phyloP scores from a whole-genome alignment of 208 protist species.

The Leishmania amazonensis region DNA sequence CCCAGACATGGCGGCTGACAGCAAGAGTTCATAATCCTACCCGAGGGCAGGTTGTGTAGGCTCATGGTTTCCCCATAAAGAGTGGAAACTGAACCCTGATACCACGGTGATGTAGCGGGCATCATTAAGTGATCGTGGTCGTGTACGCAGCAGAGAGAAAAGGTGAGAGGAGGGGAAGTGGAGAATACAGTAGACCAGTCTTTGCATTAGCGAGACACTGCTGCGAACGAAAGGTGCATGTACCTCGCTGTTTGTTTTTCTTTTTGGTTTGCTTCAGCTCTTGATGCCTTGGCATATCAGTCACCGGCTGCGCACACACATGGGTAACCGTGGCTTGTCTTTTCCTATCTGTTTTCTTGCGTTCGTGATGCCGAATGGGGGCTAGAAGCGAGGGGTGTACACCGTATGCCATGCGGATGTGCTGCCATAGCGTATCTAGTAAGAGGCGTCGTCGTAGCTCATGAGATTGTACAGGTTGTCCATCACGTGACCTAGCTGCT shows the following conservation, averaged over 20 bases:
- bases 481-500: conserved; percentile 7
- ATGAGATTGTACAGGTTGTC: conserved; percentile 26
- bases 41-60: neutral
- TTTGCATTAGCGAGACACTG: neutral
- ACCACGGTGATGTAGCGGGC: neutral
- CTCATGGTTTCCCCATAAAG: neutral
- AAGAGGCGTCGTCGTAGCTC: conserved; percentile 16
- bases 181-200: neutral
- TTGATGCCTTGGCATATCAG: neutral
- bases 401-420: neutral
- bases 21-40: neutral
- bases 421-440: neutral
- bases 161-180: neutral
- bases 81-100: neutral
- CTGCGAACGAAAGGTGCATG: neutral
- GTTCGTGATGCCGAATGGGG: neutral
- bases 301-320: neutral
- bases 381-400: neutral
- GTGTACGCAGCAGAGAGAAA: neutral
- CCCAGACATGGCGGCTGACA: neutral
- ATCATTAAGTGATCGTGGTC: neutral
- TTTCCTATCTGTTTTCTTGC: neutral
- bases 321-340: neutral
- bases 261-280: neutral
- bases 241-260: neutral